A percentile compares a stretch with the other conserved stretches of the same genome.
phyloP scores from a whole-genome alignment of 2,329 filamentous ascomycete genomes.

The Claviceps sp. region DNA sequence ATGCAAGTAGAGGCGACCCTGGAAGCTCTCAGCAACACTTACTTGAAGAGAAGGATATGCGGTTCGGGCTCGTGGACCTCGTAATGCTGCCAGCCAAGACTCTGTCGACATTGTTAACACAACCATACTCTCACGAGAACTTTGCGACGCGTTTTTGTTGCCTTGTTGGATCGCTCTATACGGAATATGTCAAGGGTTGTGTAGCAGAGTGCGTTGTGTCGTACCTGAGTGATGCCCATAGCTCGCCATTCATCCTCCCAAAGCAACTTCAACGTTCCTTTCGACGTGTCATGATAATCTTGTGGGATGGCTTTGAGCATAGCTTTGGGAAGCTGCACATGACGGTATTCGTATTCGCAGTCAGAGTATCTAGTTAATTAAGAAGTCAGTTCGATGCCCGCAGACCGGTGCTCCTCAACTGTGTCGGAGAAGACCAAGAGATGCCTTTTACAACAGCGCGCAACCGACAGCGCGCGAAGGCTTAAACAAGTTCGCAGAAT shows the following conservation, averaged over 20 bases:
- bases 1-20: background rate
- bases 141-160: background rate
- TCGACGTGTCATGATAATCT: conserved; percentile 78
- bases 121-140: background rate
- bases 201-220: conserved; percentile 10
- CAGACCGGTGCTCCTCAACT: background rate
- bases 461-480: background rate
- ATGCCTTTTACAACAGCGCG: background rate
- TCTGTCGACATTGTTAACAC: conserved; percentile 37
- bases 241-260: conserved; percentile 99
- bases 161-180: background rate
- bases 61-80: conserved; percentile 98
- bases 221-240: conserved; percentile 89
- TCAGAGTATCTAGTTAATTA: conserved; percentile 64
- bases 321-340: conserved; percentile 92
- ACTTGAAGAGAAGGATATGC: conserved; percentile 98
- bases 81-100: conserved; percentile 97
- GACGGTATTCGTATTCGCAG: conserved; percentile 86
- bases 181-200: background rate
- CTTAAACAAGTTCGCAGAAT: background rate
- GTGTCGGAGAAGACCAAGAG: background rate
- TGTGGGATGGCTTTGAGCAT: conserved; percentile 97
- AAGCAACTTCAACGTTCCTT: conserved; percentile 87
- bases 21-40: conserved; percentile 8
- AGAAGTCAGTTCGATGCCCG: conserved; percentile 3